Base-by-base conservation (phyloP, 2,329 filamentous ascomycete genomes). In the Allantophomopsis lycopodina region DNA sequence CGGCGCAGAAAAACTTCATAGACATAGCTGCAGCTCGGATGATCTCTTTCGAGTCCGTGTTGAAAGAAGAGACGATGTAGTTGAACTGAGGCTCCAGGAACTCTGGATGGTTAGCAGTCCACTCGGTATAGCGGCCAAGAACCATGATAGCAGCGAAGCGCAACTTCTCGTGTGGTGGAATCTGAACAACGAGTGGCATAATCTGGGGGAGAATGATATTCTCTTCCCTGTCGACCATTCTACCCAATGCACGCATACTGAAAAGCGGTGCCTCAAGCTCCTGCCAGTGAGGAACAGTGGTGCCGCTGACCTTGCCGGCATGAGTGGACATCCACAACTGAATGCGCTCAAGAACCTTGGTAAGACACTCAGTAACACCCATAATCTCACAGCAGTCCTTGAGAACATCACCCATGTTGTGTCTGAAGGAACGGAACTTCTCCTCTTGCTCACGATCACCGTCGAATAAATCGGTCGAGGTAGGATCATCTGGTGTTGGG, bases 81-180 rank as follows among this genome's bases (percentile, higher is more conserved):
- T 86, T 87, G 55, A 98, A 83, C 60, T 98, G 91, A 7, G 84
- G 73, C 59, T 94, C 83, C 7, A 98, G 69, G 35, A 89, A 94
- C 42, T 95, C 86, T 0, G 89, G 85, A 54, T 98, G 91, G 36
- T 86, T 79, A 5, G 91, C 78, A 0, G 93, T 98, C 91, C 91
- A 98, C 59, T 96, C 89, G 0, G 93, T 98, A 56, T 98, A 98
- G 45, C 91, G 76, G 31, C 87, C 91, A 16, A 98, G 73, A 3
- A 93, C 88, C 87, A 98, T 95, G 53, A 96, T 94, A 5, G 89
- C 89, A 46, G 94, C 89, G 61, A 98, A 98, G 7, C 88, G 85
- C n/a, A 98, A 73, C 65, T 96, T 98, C 61, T 96, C 86, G 53
- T 98, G 91, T 53, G 84, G 80, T 0, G 91, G 91, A 44, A 98